Percentiles rank a stretch among this genome's conserved stretches.
Conservation (phyloP, 2,329 filamentous ascomycete genomes). For the Byssochlamys sp. region DNA sequence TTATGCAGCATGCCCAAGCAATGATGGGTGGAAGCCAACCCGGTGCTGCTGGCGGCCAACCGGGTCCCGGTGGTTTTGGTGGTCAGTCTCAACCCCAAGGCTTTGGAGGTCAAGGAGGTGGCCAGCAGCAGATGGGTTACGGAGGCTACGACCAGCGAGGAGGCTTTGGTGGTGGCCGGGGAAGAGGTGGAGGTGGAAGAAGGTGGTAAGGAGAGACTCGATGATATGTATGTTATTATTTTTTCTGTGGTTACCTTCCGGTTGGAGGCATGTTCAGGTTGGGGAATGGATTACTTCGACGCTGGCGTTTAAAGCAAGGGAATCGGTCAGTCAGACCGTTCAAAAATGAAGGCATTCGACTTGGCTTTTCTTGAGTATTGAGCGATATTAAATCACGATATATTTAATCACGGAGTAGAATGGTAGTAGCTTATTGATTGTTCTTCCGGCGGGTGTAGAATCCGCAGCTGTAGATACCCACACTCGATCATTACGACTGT, state of each 20-base stretch:
- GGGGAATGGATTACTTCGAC: background rate
- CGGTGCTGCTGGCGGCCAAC: conserved; percentile 29
- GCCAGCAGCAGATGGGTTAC: conserved; percentile 34
- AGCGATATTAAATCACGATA: background rate
- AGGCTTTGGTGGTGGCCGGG: conserved; percentile 27
- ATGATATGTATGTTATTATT: conserved; percentile 7
- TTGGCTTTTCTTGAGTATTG: background rate
- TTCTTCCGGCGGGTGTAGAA: background rate
- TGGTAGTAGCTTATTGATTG: background rate
- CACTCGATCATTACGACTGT: no score
- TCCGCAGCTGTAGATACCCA: background rate
- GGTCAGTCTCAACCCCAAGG: conserved; percentile 24
- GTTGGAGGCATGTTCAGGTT: background rate
- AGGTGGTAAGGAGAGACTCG: conserved; percentile 24
- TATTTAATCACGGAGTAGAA: no score
- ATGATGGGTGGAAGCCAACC: conserved; percentile 38
- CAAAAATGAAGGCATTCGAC: background rate
- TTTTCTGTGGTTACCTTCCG: conserved; percentile 4
- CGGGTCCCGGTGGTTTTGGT: conserved; percentile 25
- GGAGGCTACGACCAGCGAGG: conserved; percentile 33
- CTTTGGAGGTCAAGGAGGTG: conserved; percentile 26
- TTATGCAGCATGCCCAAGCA: conserved; percentile 45
- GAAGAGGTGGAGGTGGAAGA: conserved; percentile 26
- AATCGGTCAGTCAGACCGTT: background rate
- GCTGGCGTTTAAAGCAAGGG: conserved; percentile 1